A percentile compares a stretch with the other conserved stretches of the same genome.
Evolutionary conservation across 2,329 filamentous ascomycete genomes (phyloP).

Genomic region (Pseudopithomyces maydicus): DNA sequence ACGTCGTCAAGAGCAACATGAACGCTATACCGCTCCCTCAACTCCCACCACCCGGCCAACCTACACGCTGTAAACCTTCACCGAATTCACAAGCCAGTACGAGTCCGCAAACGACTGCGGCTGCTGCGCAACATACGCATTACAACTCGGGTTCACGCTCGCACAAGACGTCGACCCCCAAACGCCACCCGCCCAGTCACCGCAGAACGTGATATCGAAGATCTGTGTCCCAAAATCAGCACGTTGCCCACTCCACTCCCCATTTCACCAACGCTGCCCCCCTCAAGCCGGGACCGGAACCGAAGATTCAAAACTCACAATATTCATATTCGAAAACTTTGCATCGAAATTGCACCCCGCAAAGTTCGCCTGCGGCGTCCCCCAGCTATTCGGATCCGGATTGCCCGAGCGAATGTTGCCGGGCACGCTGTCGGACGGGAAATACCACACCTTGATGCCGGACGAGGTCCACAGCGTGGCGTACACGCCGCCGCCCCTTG

Average conservation of each 20-base stretch:
- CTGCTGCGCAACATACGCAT: constrained; percentile 45
- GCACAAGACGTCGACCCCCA: constrained; percentile 44
- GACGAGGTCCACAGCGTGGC: constrained; percentile 48
- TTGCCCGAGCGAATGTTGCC: constrained; percentile 46
- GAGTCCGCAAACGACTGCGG: constrained; percentile 44
- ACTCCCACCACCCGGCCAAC: neutral
- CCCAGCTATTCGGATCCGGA: constrained; percentile 51
- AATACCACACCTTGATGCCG: constrained; percentile 56
- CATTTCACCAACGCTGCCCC: too few relatives aligned
- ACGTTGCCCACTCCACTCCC: neutral
- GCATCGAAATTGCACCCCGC: constrained; percentile 43
- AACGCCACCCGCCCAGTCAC: constrained; percentile 59
- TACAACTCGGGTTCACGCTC: constrained; percentile 38
- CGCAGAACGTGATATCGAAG: constrained; percentile 61
- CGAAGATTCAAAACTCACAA: constrained; percentile 30
- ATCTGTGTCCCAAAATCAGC: constrained; percentile 25
- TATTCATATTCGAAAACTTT: constrained; percentile 43
- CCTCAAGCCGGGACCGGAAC: too few relatives aligned
- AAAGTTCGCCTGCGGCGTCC: constrained; percentile 46
- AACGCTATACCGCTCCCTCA: neutral
- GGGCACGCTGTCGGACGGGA: constrained; percentile 47
- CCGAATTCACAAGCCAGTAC: constrained; percentile 47
- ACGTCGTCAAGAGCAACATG: too few relatives aligned
- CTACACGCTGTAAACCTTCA: constrained; percentile 46
- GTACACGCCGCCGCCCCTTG: constrained; percentile 50